Evolutionary conservation across 768 basidiomycete species (phyloP).

Genomic region (Hygrocybe punicea): DNA sequence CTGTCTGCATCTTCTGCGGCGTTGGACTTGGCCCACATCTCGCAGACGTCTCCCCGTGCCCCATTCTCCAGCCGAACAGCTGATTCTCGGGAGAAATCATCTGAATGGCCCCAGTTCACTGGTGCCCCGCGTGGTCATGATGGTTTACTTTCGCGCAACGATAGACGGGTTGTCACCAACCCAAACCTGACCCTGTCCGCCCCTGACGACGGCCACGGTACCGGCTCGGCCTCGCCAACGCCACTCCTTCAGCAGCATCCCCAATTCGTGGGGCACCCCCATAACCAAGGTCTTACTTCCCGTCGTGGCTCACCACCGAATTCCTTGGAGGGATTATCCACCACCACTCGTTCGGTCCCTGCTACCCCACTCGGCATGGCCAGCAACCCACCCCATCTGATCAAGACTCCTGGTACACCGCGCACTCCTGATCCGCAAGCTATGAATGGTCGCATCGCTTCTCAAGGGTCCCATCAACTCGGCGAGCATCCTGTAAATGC

Average conservation of each 20-base stretch:
- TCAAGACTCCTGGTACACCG: slow-evolving; percentile 70
- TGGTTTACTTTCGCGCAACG: slow-evolving; percentile 48
- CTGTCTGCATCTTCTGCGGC: slow-evolving; percentile 88
- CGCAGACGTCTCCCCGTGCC: slow-evolving; percentile 71
- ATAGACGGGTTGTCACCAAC: slow-evolving; percentile 72
- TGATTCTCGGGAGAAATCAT: slow-evolving; percentile 67
- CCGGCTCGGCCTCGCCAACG: slow-evolving; percentile 58
- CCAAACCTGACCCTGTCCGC: slow-evolving; percentile 64
- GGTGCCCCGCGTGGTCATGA: slow-evolving; percentile 62
- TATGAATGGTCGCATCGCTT: slow-evolving; percentile 60
- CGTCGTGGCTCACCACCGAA: slow-evolving; percentile 74
- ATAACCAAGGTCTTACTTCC: slow-evolving; percentile 35
- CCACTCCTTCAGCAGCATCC: slow-evolving; percentile 63
- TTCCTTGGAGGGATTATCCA: slow-evolving; percentile 55
- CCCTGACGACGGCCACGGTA: slow-evolving; percentile 45
- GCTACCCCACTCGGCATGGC: slow-evolving; percentile 71
- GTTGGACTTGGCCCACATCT: slow-evolving; percentile 85
- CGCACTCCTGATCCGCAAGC: slow-evolving; percentile 57
- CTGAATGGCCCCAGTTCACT: slow-evolving; percentile 93
- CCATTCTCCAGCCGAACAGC: slow-evolving; percentile 52
- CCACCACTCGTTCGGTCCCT: slow-evolving; percentile 74
- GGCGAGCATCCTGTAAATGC: slow-evolving; percentile 46
- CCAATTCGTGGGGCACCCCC: slow-evolving; percentile 39
- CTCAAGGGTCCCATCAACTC: slow-evolving; percentile 45
- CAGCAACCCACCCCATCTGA: slow-evolving; percentile 45